Percentiles rank a stretch among this genome's conserved stretches.
phyloP scores from a whole-genome alignment of 2,329 filamentous ascomycete species.

The Penicillium sp. region DNA sequence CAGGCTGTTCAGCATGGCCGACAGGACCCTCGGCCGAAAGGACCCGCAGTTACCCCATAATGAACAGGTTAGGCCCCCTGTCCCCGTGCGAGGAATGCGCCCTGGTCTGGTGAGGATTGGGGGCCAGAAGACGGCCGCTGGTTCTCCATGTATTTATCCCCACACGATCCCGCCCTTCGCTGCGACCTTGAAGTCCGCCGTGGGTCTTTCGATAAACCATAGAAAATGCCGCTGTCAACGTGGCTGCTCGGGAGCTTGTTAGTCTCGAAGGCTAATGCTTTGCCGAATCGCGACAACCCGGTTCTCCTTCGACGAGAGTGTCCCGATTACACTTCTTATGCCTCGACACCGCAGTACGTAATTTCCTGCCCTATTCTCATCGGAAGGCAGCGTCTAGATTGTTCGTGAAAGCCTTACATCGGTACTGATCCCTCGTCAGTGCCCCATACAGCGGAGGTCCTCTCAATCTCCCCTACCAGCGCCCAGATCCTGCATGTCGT shows the following conservation, averaged over 20 bases:
- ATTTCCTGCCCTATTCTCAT: not conserved
- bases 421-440: conserved; percentile 41
- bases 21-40: too few relatives aligned
- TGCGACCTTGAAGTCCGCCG: not conserved
- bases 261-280: conserved; percentile 10
- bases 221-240: conserved; percentile 10
- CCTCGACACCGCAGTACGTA: conserved; percentile 54
- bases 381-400: not conserved
- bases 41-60: not conserved
- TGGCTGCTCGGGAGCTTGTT: conserved; percentile 13
- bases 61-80: not conserved
- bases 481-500: conserved; percentile 72
- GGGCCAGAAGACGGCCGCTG: conserved; percentile 6
- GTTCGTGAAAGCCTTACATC: not conserved
- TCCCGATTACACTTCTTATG: conserved; percentile 61
- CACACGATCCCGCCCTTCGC: not conserved
- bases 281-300: conserved; percentile 20
- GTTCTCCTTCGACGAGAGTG: conserved; percentile 45
- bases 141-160: conserved; percentile 14
- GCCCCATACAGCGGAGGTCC: conserved; percentile 73
- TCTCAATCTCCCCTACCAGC: conserved; percentile 75
- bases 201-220: not conserved
- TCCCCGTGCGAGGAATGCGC: conserved; percentile 13
- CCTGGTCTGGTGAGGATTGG: conserved; percentile 15
- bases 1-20: too few relatives aligned